Base-by-base conservation (phyloP, 2,329 filamentous ascomycete genomes). In the Botrytis medusae region DNA sequence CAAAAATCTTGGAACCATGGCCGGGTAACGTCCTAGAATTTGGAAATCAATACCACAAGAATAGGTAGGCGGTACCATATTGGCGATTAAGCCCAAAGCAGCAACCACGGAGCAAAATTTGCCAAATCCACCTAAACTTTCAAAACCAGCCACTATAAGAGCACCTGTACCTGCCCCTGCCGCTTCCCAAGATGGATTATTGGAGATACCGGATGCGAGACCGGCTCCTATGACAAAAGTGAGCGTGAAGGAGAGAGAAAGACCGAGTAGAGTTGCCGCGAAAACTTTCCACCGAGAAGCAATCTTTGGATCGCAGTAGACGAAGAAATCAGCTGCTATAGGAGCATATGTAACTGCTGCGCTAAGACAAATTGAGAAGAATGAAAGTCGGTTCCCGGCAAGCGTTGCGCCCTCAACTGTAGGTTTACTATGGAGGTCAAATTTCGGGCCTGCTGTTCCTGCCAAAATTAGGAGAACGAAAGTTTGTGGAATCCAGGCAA, bases 321-420 rank as follows among this genome's bases (percentile, higher is more conserved):
- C 89, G 76, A 91, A 91, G 12, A 89, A 92, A 79, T 92, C 90
- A 0, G 88, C 88, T n/a, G 87, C 89, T 2, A 86, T 86, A 7
- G 88, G 87, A 2, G 87, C 84, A 79, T 91, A 93, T 1, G 89
- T 90, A 71, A 91, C 87, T 12, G 88, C 88, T 2, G 88, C 87
- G 34, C 90, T 89, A 20, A 92, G 84, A 76, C 88, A 92, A 64
- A 93, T 84, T 18, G 88, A 91, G 81, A 94, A 91, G 81, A 92
- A 94, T 7, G 89, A 91, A 46, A 93, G 83, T 4, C 87, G 83
- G 74, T 88, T 87, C 44, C 88, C 90, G 22, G 83, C 82, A 12
- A 90, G 78, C 2, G 87, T 88, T 61, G 84, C 18, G 4, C 59
- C 37, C n/a, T 72, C 81, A 22, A 84, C 77, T 63, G 69, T 67